Evolutionary conservation across 1,284 basidiomycete genomes (phyloP).

Genomic region (Ceratobasidium theobromae): DNA sequence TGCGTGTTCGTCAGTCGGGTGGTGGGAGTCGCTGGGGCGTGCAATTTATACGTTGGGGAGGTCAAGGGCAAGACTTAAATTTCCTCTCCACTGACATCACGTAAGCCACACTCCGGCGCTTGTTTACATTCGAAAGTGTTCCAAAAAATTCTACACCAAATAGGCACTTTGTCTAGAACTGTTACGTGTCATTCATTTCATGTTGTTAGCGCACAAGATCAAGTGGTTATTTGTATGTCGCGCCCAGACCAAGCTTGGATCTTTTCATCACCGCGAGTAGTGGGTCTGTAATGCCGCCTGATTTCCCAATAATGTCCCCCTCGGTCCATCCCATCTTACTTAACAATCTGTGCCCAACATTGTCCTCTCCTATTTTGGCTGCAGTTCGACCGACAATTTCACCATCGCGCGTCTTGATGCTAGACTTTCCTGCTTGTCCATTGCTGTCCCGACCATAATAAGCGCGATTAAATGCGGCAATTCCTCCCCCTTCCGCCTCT

Average conservation of each 20-base stretch:
- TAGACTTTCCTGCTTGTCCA: constrained; percentile 44
- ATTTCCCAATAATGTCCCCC: constrained; percentile 36
- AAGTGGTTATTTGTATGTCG: constrained; percentile 20
- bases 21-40: background rate
- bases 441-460: constrained; percentile 43
- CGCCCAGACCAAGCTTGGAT: constrained; percentile 37
- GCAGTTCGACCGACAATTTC: constrained; percentile 74
- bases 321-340: constrained; percentile 69
- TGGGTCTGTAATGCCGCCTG: constrained; percentile 36
- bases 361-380: constrained; percentile 68
- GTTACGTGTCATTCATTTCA: background rate
- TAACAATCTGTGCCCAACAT: constrained; percentile 76
- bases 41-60: constrained; percentile 18
- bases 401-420: constrained; percentile 59
- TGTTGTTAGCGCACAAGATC: background rate
- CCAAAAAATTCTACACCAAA: constrained; percentile 29
- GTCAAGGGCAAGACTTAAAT: constrained; percentile 32
- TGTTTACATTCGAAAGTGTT: constrained; percentile 3
- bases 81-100: constrained; percentile 25
- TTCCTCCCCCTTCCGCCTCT: constrained; percentile 42
- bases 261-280: constrained; percentile 35
- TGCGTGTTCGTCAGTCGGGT: constrained; percentile 12
- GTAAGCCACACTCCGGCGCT: constrained; percentile 28
- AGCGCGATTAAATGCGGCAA: constrained; percentile 29
- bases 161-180: background rate